These are phyloP conservation scores for Lentinula detonsa DNA, from an alignment of 768 basidiomycete genomes.

Conservation along the genomic window DNA sequence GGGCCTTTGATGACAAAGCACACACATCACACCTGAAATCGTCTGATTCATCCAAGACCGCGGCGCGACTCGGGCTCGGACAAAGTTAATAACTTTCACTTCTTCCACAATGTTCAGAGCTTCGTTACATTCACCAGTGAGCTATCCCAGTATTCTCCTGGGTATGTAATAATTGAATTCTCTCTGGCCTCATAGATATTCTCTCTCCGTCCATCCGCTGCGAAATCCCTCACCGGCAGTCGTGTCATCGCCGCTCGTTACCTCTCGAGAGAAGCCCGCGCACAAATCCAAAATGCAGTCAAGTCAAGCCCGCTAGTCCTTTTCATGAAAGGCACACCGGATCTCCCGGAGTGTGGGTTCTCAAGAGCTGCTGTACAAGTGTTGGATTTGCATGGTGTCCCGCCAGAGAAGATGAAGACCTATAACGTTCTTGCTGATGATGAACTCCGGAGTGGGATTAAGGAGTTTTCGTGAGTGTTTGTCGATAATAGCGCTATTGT, in stretches of 20 bases:
- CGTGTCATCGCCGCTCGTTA: conserved; percentile 30
- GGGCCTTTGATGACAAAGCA: neutral
- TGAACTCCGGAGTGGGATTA: conserved; percentile 81
- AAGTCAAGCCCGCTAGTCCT: conserved; percentile 76
- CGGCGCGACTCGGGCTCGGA: neutral
- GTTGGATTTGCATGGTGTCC: conserved; percentile 78
- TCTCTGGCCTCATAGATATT: conserved; percentile 19
- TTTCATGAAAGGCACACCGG: conserved; percentile 97
- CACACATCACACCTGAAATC: too few relatives aligned
- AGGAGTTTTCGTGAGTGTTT: conserved; percentile 88
- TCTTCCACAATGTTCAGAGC: conserved; percentile 36
- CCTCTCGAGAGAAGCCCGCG: conserved; percentile 57
- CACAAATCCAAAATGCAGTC: conserved; percentile 70
- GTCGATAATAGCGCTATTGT: neutral
- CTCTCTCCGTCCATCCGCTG: conserved; percentile 24
- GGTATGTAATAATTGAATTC: neutral
- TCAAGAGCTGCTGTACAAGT: conserved; percentile 92
- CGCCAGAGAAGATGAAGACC: conserved; percentile 74
- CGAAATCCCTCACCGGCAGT: conserved; percentile 17
- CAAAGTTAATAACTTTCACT: neutral
- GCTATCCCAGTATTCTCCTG: conserved; percentile 12
- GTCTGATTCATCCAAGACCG: neutral
- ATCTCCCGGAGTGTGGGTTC: conserved; percentile 88
- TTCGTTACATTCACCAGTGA: conserved; percentile 38
- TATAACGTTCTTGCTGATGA: conserved; percentile 87